Base-by-base conservation (phyloP, 805 yeast genomes). In the Candida ponderosae region DNA sequence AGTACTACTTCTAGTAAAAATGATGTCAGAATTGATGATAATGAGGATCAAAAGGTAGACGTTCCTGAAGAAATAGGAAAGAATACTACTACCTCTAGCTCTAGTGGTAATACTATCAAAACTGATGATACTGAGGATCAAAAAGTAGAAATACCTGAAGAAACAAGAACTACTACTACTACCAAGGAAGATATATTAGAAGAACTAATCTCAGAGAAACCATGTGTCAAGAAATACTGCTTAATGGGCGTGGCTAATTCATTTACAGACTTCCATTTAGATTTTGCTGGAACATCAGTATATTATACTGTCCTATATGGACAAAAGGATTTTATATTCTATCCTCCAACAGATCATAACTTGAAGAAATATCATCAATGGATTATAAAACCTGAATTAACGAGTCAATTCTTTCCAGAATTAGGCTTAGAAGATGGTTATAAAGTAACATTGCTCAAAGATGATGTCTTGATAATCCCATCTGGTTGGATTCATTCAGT, bases 401-500 rank as follows among this genome's bases (percentile, higher is more conserved):
- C 74, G 43, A 63, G 68, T 11, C 57, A 64, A 8, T 86, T 90
- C 75, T 74, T 82, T 42, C 81, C 81, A 0, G 79, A 77, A 35
- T 57, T 73, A 39, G 56, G 42, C 9, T 38, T 60, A 18, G 62
- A 62, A 28, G 54, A 57, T 7, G 85, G 87, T 16, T 62, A 76
- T 35, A 71, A 72, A 36, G 76, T 79, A 15, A 66, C 68, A 7
- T 50, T 82, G 17, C 37, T 45, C 1, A 59, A 74, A 1, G 94
- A 94, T 1, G 96, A 88, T 50, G 66, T 87, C 19, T 69, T 88
- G 59, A 66, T 87, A 13, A 79, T 88, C 16, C 96, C 97, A 4
- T 78, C 93, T 31, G 95, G 96, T 0, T 88, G 95, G 94, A 87
- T 88, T 35, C 96, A 88, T 57, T 79, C 93, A 0, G 97, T 88